Evolutionary conservation across 495 filamentous ascomycete species (phyloP).

Genomic region (Massariosphaeria phaeospora): DNA sequence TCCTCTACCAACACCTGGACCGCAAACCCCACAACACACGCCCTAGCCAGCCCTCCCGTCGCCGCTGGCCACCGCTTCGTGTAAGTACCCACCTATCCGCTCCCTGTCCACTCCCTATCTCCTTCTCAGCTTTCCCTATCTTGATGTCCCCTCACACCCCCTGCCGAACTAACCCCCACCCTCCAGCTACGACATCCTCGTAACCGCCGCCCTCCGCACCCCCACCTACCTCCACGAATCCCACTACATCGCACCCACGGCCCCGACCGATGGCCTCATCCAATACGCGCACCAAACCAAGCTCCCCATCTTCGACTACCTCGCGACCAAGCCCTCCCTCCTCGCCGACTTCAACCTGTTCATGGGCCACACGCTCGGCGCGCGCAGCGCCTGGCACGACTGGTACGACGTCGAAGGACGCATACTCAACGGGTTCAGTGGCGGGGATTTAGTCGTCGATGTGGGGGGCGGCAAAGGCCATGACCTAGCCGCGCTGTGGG

Average conservation of each 20-base stretch:
- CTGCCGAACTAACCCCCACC: not conserved
- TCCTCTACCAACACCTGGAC: no score
- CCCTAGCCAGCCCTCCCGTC: not conserved
- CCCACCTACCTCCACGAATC: conserved; percentile 2
- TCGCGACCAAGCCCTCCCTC: not conserved
- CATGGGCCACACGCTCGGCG: conserved; percentile 7
- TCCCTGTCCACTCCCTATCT: not conserved
- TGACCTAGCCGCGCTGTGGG: no score
- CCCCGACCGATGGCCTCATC: not conserved
- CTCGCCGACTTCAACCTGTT: conserved; percentile 4
- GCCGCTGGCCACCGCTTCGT: conserved; percentile 5
- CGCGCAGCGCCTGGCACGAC: not conserved
- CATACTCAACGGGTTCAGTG: not conserved
- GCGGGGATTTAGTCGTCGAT: no score
- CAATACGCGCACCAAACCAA: conserved; percentile 12
- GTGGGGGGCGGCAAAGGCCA: no score
- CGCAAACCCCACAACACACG: not conserved
- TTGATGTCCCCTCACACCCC: not conserved
- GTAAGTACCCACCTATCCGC: not conserved
- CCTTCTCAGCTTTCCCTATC: not conserved
- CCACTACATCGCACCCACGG: not conserved
- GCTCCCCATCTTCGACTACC: not conserved
- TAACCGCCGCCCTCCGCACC: not conserved
- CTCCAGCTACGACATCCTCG: not conserved
- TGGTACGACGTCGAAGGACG: conserved; percentile 5